Base-by-base conservation (phyloP, 1,284 basidiomycete species). In the Marasmius oreades region DNA sequence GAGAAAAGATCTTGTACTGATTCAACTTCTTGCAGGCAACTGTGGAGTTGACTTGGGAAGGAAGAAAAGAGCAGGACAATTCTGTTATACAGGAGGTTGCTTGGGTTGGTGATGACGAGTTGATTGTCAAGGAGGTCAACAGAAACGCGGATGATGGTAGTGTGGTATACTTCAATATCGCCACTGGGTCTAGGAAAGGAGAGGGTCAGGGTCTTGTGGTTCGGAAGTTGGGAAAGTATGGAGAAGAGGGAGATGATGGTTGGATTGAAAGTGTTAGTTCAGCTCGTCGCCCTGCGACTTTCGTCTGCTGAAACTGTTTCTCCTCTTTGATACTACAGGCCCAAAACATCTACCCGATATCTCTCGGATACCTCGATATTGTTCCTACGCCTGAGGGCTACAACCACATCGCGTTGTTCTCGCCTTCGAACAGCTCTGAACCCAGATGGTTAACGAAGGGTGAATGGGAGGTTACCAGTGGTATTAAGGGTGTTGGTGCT, bases 401-500 rank as follows among this genome's bases (percentile, higher is more conserved):
- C 75, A 88, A 92, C 64, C 95, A 97, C 66, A 85, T 97, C 64
- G 95, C 94, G 0, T 79, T 94, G 33, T 97, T 94, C 74, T 87
- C 82, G 58, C 88, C 93, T 1, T 82, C 88, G 2, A 81, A 80
- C 61, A 78, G 86, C 14, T 73, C 75, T 24, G 80, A 77, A 0
- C 93, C 94, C 1, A 78, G 75, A 33, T 98, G 93, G 77, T 75
- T 98, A 33, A 98, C 96, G 0, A 76, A 75, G 1, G 96, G 95
- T 0, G 69, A 84, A 31, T 98, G 95, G 95, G 96, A 99, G 70
- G 91, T 98, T 3, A 86, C 86, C 6, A 80, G 79, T 18, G 78
- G 77, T 5, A 87, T 98, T 55, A 73, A 83, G 54, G 89, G 82
- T 1, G 82, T 97, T 18, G 89, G 97, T 68, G 64, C 76, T 3